phyloP scores from a whole-genome alignment of 148 eudicot genomes.

The Diospyros lotus region DNA sequence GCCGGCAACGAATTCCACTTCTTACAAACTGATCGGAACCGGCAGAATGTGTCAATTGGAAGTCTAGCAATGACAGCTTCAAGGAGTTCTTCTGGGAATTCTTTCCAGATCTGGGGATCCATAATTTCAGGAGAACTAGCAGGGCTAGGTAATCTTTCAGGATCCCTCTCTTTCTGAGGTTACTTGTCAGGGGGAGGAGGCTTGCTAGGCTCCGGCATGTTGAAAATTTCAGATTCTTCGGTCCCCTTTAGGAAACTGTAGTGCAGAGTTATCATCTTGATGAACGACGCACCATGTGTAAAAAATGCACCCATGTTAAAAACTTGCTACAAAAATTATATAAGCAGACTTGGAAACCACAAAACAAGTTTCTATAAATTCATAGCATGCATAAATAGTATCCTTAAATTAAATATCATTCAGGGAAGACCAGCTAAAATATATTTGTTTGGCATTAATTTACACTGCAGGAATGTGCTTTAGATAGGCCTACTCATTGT shows the following conservation, averaged over 20 bases:
- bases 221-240: constrained; percentile 44
- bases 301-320: constrained; percentile 26
- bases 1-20: constrained; percentile 73
- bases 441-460: neutral
- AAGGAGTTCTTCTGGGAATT: constrained; percentile 82
- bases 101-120: constrained; percentile 80
- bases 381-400: neutral
- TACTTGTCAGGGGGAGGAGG: constrained; percentile 56
- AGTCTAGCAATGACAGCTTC: constrained; percentile 89
- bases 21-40: constrained; percentile 67
- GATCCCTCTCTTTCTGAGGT: constrained; percentile 51
- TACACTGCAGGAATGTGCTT: neutral
- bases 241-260: constrained; percentile 35
- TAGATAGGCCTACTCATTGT: neutral
- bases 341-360: constrained; percentile 1
- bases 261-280: constrained; percentile 44
- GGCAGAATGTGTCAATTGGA: constrained; percentile 80
- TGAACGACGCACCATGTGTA: constrained; percentile 15
- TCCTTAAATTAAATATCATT: neutral
- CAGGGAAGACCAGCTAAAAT: neutral
- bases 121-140: constrained; percentile 34
- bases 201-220: constrained; percentile 57
- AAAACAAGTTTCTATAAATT: neutral
- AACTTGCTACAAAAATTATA: neutral
- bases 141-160: constrained; percentile 26